These are phyloP conservation scores for Peniophora sp. DNA, from an alignment of 1,284 basidiomycete species.

Conservation along the genomic window DNA sequence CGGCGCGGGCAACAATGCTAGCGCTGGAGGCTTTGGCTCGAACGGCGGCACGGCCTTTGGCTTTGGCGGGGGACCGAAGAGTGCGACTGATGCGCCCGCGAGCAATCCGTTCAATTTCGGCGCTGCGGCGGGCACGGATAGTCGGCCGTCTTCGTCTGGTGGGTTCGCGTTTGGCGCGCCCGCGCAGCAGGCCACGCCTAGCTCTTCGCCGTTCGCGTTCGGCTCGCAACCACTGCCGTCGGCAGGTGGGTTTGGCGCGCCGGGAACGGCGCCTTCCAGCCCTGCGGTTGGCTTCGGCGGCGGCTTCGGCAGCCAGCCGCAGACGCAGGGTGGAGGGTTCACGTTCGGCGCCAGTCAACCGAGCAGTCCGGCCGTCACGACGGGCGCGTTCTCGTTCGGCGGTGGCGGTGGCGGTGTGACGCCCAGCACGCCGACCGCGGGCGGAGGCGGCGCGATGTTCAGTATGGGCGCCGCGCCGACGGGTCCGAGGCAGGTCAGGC, in stretches of 20 bases:
- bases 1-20: no score
- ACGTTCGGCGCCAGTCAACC: slow-evolving; percentile 19
- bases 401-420: not conserved
- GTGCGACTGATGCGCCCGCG: no score
- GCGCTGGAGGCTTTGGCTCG: no score
- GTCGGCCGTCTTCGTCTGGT: slow-evolving; percentile 9
- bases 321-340: slow-evolving; percentile 2
- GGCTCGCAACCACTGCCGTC: slow-evolving; percentile 25
- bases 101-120: not conserved
- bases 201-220: slow-evolving; percentile 40
- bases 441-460: slow-evolving; percentile 21
- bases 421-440: not conserved
- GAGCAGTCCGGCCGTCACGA: slow-evolving; percentile 21
- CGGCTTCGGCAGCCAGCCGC: slow-evolving; percentile 9
- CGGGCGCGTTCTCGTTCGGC: not conserved
- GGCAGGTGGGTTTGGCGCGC: slow-evolving; percentile 34
- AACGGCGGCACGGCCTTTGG: no score
- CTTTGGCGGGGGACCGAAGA: no score
- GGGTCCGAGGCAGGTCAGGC: slow-evolving; percentile 40
- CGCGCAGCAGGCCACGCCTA: slow-evolving; percentile 18
- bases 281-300: slow-evolving; percentile 26
- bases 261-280: slow-evolving; percentile 43
- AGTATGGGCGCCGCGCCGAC: slow-evolving; percentile 48
- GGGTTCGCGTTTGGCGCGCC: slow-evolving; percentile 25
- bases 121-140: not conserved